phyloP scores from a whole-genome alignment of 2,329 filamentous ascomycete species.

The Xylaria sp. region DNA sequence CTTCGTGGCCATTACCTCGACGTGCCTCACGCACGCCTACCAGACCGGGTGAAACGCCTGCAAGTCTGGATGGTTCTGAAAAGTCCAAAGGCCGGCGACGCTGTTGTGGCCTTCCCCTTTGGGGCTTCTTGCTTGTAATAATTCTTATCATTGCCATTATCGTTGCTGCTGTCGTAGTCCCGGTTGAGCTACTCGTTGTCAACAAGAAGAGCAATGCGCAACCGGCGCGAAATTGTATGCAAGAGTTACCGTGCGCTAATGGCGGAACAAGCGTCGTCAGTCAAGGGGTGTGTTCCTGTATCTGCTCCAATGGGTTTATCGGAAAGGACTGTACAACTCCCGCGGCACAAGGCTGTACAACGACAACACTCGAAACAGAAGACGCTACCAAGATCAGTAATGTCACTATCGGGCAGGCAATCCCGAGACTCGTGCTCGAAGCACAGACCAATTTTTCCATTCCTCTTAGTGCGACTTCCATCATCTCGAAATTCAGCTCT shows the following conservation, averaged over 20 bases:
- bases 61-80: constrained; percentile 26
- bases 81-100: constrained; percentile 59
- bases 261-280: constrained; percentile 81
- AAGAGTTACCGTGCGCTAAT: constrained; percentile 76
- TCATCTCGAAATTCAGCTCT: constrained; percentile 81
- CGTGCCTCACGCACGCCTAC: constrained; percentile 43
- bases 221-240: constrained; percentile 65
- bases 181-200: constrained; percentile 70
- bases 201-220: constrained; percentile 56
- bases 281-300: constrained; percentile 78
- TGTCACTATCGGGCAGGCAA: constrained; percentile 82
- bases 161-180: constrained; percentile 84
- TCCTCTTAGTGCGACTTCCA: constrained; percentile 73
- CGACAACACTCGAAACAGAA: constrained; percentile 56
- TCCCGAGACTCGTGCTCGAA: constrained; percentile 77
- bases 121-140: constrained; percentile 75
- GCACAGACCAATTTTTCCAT: constrained; percentile 78
- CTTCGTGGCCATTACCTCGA: constrained; percentile 62
- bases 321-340: constrained; percentile 63
- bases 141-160: constrained; percentile 77
- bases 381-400: constrained; percentile 62
- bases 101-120: constrained; percentile 86
- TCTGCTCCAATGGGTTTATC: constrained; percentile 90
- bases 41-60: constrained; percentile 21
- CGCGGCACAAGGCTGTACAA: constrained; percentile 64